Percentiles rank a stretch among this genome's conserved stretches.
Conservation (phyloP, 305 asterid species). For the Solanum chacoense region DNA sequence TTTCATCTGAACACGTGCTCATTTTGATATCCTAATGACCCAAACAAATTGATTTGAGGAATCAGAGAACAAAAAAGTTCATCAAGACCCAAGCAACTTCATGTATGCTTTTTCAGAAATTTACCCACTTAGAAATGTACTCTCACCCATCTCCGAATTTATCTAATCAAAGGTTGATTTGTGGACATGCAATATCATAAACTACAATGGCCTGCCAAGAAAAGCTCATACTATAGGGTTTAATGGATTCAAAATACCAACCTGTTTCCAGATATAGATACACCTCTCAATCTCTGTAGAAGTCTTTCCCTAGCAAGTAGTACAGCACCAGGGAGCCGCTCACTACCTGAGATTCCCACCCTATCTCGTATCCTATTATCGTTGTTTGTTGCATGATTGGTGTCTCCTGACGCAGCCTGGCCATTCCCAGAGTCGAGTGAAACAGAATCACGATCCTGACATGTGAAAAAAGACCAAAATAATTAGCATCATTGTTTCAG, state of each 20-base stretch:
- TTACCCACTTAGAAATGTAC: not conserved
- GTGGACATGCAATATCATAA: not conserved
- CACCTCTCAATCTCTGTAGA: conserved; percentile 72
- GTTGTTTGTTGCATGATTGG: conserved; percentile 18
- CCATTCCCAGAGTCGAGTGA: conserved; percentile 31
- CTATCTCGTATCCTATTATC: conserved; percentile 24
- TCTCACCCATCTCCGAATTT: not conserved
- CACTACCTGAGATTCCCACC: conserved; percentile 32
- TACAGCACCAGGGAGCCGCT: conserved; percentile 79
- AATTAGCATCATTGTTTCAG: not conserved
- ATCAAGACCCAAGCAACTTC: not conserved
- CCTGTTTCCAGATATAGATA: conserved; percentile 55
- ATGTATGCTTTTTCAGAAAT: not conserved
- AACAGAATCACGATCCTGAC: conserved; percentile 52
- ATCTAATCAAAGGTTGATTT: not conserved
- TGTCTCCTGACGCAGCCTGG: conserved; percentile 25
- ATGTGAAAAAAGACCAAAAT: conserved; percentile 1
- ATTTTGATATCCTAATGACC: not conserved
- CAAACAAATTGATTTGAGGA: not conserved
- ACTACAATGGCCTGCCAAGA: not conserved
- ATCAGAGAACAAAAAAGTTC: not conserved
- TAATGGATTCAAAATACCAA: conserved; percentile 11
- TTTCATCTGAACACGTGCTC: not conserved
- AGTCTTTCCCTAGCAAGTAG: conserved; percentile 90
- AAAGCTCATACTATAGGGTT: not conserved